Base-by-base conservation (phyloP, 768 basidiomycete species). In the Fomitopsis serialis region DNA sequence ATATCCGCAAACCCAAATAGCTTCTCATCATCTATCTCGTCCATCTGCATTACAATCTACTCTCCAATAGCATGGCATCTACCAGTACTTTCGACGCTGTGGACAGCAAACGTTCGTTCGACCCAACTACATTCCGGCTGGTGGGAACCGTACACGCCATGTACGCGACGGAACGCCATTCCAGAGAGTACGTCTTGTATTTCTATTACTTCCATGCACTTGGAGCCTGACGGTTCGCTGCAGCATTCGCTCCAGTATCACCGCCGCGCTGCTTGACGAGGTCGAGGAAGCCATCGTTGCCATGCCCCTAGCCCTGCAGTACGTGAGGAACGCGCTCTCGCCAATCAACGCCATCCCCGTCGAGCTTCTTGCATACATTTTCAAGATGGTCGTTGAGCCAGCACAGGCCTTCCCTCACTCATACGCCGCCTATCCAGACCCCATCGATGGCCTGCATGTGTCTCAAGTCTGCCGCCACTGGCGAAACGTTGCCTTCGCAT, bases 381-480 rank as follows among this genome's bases (percentile, higher is more conserved):
- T 55, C 35, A 17, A 17, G 12, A 15, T 46, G 8, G 44, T 40
- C 15, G 52, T 13, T 17, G 35, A 45, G 3, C 21, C 10, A 9
- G 19, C 9, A 8, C 25, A 10, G 11, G 2, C 21, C 23, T 52
- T 45, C 34, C 42, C 44, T 7, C 48, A 29, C 13, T 27, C 23
- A 21, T 37, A 50, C 42, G 17, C 25, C 10, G 22, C 40, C 22
- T 29, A 37, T 21, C 22, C 35, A n/a, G 42, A 22, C 25, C 34
- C 22, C 10, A 23, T 24, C 34, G 4, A 42, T 21, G 48, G 52
- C 32, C 21, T 50, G 15, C 23, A 3, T 17, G 17, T 47, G 34
- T 50, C 47, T 10, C 51, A 47, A 12, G 51, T 58, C 23, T 58
- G 54, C 25, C 58, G 54, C 17, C 42, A 50, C 42, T 58, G 58